Percentiles rank a stretch among this genome's conserved stretches.
These are phyloP conservation scores for Celoporthe dispersa DNA, from an alignment of 2,329 filamentous ascomycete genomes.

Conservation along the genomic window DNA sequence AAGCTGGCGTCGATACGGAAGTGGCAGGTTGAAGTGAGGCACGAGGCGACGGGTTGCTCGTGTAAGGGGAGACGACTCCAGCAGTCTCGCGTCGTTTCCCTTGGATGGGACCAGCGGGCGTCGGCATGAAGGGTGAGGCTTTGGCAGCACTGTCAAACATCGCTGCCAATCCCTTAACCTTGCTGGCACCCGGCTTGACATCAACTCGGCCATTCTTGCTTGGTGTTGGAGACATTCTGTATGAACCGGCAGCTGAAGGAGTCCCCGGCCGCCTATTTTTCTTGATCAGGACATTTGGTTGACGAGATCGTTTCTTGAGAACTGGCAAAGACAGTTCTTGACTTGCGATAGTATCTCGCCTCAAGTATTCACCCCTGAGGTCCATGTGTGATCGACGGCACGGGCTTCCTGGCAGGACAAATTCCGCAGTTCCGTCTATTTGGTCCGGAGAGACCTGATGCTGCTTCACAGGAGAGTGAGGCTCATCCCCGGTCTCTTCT, in stretches of 20 bases:
- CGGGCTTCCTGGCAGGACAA: constrained; percentile 1
- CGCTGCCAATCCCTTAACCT: constrained; percentile 56
- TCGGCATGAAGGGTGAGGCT: constrained; percentile 32
- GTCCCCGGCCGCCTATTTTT: constrained; percentile 10
- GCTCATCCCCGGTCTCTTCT: background rate
- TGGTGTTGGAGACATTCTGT: constrained; percentile 13
- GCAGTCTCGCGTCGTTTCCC: constrained; percentile 24
- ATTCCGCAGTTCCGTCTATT: constrained; percentile 25
- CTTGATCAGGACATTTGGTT: constrained; percentile 11
- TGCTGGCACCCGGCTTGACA: constrained; percentile 36
- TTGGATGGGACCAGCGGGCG: constrained; percentile 15
- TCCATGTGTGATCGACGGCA: constrained; percentile 20
- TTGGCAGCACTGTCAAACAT: constrained; percentile 50
- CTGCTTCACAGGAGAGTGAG: background rate
- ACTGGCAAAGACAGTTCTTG: constrained; percentile 15
- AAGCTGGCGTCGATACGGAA: constrained; percentile 22
- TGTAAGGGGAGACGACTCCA: constrained; percentile 27
- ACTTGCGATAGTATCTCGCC: background rate
- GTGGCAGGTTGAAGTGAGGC: constrained; percentile 18
- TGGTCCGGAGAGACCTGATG: constrained; percentile 16
- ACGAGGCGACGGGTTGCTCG: constrained; percentile 25
- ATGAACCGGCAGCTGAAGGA: constrained; percentile 24
- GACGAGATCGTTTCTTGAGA: constrained; percentile 9
- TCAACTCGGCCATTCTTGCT: constrained; percentile 11
- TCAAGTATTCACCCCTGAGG: constrained; percentile 5